Base-by-base conservation (phyloP, 164 flowering plant genomes). In the Protea cynaroides region DNA sequence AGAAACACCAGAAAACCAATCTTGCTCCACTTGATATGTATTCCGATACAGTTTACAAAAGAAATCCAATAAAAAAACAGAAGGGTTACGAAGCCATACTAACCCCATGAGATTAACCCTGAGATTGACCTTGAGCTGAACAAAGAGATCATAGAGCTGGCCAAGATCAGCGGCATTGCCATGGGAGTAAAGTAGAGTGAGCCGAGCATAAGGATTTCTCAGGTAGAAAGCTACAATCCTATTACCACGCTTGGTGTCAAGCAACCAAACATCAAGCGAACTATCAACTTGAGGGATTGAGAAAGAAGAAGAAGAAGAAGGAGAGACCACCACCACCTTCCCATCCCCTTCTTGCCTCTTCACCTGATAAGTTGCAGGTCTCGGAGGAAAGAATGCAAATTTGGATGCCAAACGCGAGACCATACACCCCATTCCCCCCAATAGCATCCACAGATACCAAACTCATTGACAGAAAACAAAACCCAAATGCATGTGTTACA, bases 121-220 rank as follows among this genome's bases (percentile, higher is more conserved):
- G 74, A 93, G 97, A 79, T 89, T 90, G 67, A 86, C 76, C 78
- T 87, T 89, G 67, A 93, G 97, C 78, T 93, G 97, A 13, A 85
- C 85, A 66, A 93, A 93, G 74, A 93, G 93, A 65, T 93, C 96
- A 58, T 84, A 90, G 37, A 93, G 89, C 58, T 93, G 97, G 24
- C 98, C 98, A 58, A 93, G 82, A 78, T 93, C 98, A 56, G 96
- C 93, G 15, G 96, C 98, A 82, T 92, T 92, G 56, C 98, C 98
- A 80, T 93, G 98, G 7, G 97, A 90, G 74, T 90, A 93, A 0
- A 93, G 85, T 61, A 93, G 60, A 49, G 98, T 93, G 56, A 93
- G 84, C 22, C 96, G 72, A 25, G 98, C 97, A 72, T 75, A 83
- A 1, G 97, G 97, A 71, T 90, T 93, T 25, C 65, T 84, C 38